A percentile compares a stretch with the other conserved stretches of the same genome.
Conservation (phyloP, 352 stramenopile genomes). For the Phytopythium boreale region DNA sequence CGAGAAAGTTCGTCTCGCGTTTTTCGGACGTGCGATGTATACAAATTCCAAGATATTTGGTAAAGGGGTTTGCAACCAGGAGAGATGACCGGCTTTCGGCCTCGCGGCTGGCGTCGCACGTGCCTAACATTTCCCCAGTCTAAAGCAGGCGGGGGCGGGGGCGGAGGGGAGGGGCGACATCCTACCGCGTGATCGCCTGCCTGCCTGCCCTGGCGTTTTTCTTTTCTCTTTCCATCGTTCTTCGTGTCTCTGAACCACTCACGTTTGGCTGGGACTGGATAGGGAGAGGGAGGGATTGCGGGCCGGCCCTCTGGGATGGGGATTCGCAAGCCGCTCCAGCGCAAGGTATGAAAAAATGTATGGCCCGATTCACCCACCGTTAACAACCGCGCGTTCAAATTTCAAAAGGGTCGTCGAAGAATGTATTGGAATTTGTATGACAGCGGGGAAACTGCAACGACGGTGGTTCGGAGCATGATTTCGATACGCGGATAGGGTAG, state of each 20-base stretch:
- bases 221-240: conserved; percentile 18
- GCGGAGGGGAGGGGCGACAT: conserved; percentile 25
- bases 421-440: conserved; percentile 33
- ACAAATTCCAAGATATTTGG: conserved; percentile 35
- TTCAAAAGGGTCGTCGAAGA: conserved; percentile 23
- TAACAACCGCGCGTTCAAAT: conserved; percentile 22
- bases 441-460: conserved; percentile 8
- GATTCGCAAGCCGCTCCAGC: not conserved
- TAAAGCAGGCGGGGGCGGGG: conserved; percentile 7
- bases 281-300: too few species aligned
- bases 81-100: conserved; percentile 20
- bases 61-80: conserved; percentile 36
- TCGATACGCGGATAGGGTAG: not conserved
- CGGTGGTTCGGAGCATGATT: not conserved
- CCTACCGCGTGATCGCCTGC: conserved; percentile 1
- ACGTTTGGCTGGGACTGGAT: not conserved
- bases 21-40: conserved; percentile 20
- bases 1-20: conserved; percentile 3
- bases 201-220: not conserved
- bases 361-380: conserved; percentile 9
- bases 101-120: not conserved
- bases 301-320: not conserved
- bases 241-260: conserved; percentile 35
- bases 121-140: not conserved
- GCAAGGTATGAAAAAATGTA: conserved; percentile 27